phyloP scores from a whole-genome alignment of 164 flowering plant genomes.

The Kingdonia uniflora region DNA sequence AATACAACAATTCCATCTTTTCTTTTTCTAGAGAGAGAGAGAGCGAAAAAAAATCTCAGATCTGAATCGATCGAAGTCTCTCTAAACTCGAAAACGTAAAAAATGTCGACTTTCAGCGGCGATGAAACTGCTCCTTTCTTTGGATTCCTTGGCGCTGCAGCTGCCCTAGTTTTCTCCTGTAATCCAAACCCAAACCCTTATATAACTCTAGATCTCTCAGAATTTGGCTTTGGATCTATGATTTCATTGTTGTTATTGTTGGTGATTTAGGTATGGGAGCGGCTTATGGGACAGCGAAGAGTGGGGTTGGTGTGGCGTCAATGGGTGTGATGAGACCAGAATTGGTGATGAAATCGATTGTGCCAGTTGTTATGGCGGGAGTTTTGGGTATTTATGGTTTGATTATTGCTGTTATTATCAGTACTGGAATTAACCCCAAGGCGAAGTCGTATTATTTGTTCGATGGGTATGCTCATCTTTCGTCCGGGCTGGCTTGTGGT shows the following conservation, averaged over 20 bases:
- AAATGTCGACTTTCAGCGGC: conserved; percentile 55
- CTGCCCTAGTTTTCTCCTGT: conserved; percentile 88
- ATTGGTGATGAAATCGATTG: conserved; percentile 84
- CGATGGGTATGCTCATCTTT: conserved; percentile 78
- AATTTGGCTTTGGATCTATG: too few relatives aligned
- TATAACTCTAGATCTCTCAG: not conserved
- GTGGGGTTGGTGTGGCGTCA: conserved; percentile 86
- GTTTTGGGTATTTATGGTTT: conserved; percentile 80
- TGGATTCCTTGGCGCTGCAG: conserved; percentile 83
- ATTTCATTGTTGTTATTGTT: not conserved
- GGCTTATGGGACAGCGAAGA: conserved; percentile 89
- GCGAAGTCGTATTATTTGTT: conserved; percentile 72
- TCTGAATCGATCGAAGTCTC: conserved; percentile 16
- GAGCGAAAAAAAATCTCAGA: not conserved
- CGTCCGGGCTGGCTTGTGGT: conserved; percentile 82
- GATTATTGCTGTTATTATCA: conserved; percentile 79
- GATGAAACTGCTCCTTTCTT: conserved; percentile 84
- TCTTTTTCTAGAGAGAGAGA: too few relatives aligned
- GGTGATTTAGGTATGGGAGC: conserved; percentile 72
- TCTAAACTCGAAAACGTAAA: too few relatives aligned
- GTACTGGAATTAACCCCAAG: conserved; percentile 87
- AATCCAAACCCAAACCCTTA: conserved; percentile 7
- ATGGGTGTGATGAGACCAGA: conserved; percentile 96
- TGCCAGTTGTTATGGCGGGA: conserved; percentile 92
- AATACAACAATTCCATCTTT: too few relatives aligned